Evolutionary conservation across 129 eudicot species (phyloP).

Genomic region (carrot (Daucus carota)): DNA sequence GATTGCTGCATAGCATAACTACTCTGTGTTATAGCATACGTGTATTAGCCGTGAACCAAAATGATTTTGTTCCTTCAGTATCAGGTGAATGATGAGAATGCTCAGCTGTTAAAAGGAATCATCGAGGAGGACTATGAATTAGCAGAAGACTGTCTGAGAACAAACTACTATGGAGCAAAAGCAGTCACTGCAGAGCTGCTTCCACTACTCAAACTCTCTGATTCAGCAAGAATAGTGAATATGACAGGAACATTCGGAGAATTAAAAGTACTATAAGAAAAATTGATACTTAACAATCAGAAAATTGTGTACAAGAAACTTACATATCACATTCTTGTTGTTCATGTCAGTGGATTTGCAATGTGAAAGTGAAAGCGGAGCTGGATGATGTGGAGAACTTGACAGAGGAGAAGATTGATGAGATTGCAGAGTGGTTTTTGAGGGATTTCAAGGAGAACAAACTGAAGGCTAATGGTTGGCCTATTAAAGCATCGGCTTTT

Average conservation of each 20-base stretch:
- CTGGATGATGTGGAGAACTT: conserved; percentile 11
- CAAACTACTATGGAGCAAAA: conserved; percentile 5
- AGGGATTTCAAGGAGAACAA: conserved; percentile 11
- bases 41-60: too few species aligned
- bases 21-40: background rate
- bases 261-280: background rate
- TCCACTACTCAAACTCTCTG: background rate
- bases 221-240: conserved; percentile 5
- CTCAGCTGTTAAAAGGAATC: background rate
- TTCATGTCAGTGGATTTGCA: conserved; percentile 4
- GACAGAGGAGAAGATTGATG: conserved; percentile 11
- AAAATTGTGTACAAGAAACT: background rate
- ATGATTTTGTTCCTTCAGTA: background rate
- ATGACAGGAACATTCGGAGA: background rate
- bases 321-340: background rate
- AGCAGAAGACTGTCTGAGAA: background rate
- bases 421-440: conserved; percentile 10
- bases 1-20: background rate
- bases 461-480: conserved; percentile 13
- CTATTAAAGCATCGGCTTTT: conserved; percentile 6
- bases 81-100: conserved; percentile 5
- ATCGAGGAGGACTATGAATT: background rate
- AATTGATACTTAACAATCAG: background rate
- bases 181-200: background rate
- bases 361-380: conserved; percentile 6